phyloP scores from a whole-genome alignment of 352 stramenopile species.

The Pythium myriotylum region DNA sequence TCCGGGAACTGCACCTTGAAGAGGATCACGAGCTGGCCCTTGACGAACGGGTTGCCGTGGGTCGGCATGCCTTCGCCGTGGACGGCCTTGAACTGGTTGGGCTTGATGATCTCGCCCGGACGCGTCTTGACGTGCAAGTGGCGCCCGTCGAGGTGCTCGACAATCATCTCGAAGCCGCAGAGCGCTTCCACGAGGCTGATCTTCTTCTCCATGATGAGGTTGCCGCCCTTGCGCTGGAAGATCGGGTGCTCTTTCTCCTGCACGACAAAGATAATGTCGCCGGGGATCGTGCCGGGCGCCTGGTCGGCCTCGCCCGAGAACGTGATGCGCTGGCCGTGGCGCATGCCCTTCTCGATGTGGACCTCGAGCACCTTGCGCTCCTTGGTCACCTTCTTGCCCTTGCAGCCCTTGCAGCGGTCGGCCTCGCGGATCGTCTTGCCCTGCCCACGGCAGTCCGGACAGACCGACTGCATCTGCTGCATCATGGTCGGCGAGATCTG shows the following conservation, averaged over 20 bases:
- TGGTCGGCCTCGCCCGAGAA: conserved; percentile 98
- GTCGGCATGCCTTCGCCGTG: conserved; percentile 98
- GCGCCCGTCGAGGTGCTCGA: conserved; percentile 93
- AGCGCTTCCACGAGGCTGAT: conserved; percentile 95
- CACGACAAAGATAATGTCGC: conserved; percentile 98
- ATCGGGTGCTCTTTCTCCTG: conserved; percentile 96
- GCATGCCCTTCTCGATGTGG: conserved; percentile 98
- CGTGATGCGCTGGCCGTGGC: conserved; percentile 96
- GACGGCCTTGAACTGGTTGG: conserved; percentile 93
- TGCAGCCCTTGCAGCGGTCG: conserved; percentile 92
- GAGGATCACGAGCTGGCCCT: conserved; percentile 97
- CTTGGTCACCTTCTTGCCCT: conserved; percentile 94
- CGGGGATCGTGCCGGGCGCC: conserved; percentile 86
- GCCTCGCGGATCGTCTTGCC: conserved; percentile 94
- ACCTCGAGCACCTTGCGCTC: conserved; percentile 99
- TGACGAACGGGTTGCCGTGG: conserved; percentile 97
- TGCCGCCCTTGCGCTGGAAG: conserved; percentile 97
- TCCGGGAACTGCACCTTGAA: conserved; percentile 98
- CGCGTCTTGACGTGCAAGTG: conserved; percentile 92
- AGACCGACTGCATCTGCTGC: conserved; percentile 96
- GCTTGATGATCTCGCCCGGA: conserved; percentile 93
- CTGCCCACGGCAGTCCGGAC: conserved; percentile 92
- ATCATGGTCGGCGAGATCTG: conserved; percentile 99
- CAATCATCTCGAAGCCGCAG: conserved; percentile 88
- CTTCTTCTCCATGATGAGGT: conserved; percentile 97